Conservation (phyloP, 306 rosid species). For the Neltuma alba region DNA sequence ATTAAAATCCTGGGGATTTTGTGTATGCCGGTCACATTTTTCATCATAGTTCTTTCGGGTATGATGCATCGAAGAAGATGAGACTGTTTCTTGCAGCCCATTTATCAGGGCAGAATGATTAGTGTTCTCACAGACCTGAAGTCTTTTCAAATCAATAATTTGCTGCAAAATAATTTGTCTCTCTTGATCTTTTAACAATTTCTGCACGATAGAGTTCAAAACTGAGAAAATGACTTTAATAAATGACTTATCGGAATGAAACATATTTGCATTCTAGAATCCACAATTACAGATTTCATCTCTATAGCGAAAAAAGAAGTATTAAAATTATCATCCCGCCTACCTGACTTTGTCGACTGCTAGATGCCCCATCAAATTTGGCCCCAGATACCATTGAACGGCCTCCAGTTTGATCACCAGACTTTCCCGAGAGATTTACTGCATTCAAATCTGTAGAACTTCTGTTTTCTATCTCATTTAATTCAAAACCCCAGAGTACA, state of each 20-base stretch:
- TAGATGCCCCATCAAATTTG: slow-evolving; percentile 44
- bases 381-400: slow-evolving; percentile 25
- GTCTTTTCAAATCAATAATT: slow-evolving; percentile 67
- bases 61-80: slow-evolving; percentile 42
- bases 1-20: slow-evolving; percentile 39
- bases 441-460: slow-evolving; percentile 49
- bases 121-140: slow-evolving; percentile 51
- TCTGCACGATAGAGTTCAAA: slow-evolving; percentile 46
- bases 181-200: slow-evolving; percentile 43
- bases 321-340: slow-evolving; percentile 24
- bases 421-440: slow-evolving; percentile 32
- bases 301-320: slow-evolving; percentile 1
- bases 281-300: slow-evolving; percentile 5
- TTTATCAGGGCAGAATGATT: slow-evolving; percentile 40
- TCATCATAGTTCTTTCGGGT: slow-evolving; percentile 40
- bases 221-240: not conserved
- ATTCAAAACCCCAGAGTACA: slow-evolving; percentile 69
- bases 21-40: slow-evolving; percentile 45
- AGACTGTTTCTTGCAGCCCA: slow-evolving; percentile 39
- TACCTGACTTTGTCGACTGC: slow-evolving; percentile 59
- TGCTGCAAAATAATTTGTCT: slow-evolving; percentile 63
- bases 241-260: no score
- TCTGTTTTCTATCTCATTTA: slow-evolving; percentile 50
- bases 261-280: not conserved
- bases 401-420: slow-evolving; percentile 21